Base-by-base conservation (phyloP, 768 basidiomycete genomes). In the Mycena pura region DNA sequence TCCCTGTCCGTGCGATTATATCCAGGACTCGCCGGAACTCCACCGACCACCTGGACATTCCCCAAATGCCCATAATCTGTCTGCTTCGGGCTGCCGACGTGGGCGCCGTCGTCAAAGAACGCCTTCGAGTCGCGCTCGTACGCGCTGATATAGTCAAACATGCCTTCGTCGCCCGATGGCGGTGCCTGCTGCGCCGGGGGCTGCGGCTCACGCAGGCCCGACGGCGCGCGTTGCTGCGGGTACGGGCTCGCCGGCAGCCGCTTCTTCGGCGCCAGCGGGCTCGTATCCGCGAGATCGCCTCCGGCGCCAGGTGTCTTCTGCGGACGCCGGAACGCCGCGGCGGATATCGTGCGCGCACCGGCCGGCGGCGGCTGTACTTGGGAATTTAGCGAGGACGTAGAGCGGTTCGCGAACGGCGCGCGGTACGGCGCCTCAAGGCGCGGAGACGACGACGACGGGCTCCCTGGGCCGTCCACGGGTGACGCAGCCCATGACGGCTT, bases 241-340 rank as follows among this genome's bases (percentile, higher is more conserved):
- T 80, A 78, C 19, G 83, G 84, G 34, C 83, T 81, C 43, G 73
- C 74, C 3, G 81, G 82, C 19, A 84, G 63, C 11, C 81, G 81
- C 67, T 83, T 87, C 74, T 80, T 83, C 40, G 83, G 62, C 31
- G 74, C 72, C 55, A 86, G 61, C 36, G 84, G 86, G 36, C 70
- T 81, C 50, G 77, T 80, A 47, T 86, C 86, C 22, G 76, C 76
- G 8, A 75, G 47, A 29, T 56, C 62, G 14, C 73, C 69, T 43
- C 29, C 41, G 45, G 43, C 72, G 76, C 31, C 1, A n/a, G n/a
- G n/a, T n/a, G 66, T 70, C 43, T 77, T 66, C 48, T 59, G 77
- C 29, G 81, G 85, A 27, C 88, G 78, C 67, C 82, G 84, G 74
- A 93, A 93, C 24, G 90, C 90, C 6, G 90, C 88, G 0, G 90